These are phyloP conservation scores for Ophiostoma ulmi DNA, from an alignment of 2,329 filamentous ascomycete genomes.

Conservation along the genomic window DNA sequence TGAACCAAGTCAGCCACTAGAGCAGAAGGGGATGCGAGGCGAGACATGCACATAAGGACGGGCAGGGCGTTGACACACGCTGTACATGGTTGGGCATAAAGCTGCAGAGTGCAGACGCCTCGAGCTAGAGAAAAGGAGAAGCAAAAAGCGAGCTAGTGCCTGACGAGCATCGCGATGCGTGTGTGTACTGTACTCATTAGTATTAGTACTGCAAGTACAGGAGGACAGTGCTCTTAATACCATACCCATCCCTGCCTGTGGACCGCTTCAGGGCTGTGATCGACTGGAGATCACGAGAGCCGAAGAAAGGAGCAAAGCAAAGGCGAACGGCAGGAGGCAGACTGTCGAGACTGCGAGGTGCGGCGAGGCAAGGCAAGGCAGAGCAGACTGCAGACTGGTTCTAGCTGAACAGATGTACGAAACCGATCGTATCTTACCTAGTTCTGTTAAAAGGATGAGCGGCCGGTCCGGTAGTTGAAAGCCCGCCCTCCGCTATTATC, in stretches of 20 bases:
- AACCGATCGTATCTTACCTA: too few relatives aligned
- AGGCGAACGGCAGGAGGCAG: not conserved
- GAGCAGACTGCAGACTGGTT: not conserved
- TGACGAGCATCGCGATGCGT: slow-evolving; percentile 3
- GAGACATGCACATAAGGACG: not conserved
- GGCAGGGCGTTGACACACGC: too few relatives aligned
- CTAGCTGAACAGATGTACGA: not conserved
- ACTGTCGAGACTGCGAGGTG: too few relatives aligned
- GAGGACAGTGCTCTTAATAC: not conserved
- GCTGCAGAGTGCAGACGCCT: too few relatives aligned
- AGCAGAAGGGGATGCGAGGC: slow-evolving; percentile 2
- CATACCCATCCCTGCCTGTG: not conserved
- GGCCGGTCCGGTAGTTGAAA: not conserved
- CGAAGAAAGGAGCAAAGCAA: not conserved
- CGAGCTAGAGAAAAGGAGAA: not conserved
- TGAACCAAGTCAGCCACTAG: not conserved
- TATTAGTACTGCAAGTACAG: too few relatives aligned
- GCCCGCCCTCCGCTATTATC: too few relatives aligned
- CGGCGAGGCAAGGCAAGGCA: not conserved
- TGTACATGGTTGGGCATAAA: not conserved
- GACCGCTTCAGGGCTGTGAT: slow-evolving; percentile 11
- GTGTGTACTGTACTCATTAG: not conserved
- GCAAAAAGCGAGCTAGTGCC: not conserved
- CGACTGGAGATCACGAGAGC: slow-evolving; percentile 10
- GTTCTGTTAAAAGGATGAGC: too few relatives aligned